Percentiles rank a stretch among this genome's conserved stretches.
Conservation (phyloP, 2,329 filamentous ascomycete genomes). For the Pseudogymnoascus sp. region DNA sequence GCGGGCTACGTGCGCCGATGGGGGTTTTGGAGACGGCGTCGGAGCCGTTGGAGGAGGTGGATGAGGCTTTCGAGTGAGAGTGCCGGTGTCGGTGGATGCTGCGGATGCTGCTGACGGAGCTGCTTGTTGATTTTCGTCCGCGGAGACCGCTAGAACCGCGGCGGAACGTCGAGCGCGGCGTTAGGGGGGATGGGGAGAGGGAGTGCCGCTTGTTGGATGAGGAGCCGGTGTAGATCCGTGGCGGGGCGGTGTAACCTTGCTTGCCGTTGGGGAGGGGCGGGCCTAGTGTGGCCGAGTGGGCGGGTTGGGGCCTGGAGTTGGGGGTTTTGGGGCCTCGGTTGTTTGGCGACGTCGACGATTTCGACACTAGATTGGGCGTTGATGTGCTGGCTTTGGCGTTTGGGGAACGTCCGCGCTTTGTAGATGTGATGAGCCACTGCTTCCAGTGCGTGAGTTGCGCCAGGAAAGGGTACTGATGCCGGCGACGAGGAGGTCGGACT, state of each 20-base stretch:
- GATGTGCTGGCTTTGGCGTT: slow-evolving; percentile 35
- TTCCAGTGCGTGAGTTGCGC: slow-evolving; percentile 60
- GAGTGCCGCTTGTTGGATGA: slow-evolving; percentile 62
- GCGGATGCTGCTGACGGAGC: slow-evolving; percentile 85
- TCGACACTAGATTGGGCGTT: slow-evolving; percentile 50
- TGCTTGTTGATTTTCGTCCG: slow-evolving; percentile 91
- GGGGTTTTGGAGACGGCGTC: slow-evolving; percentile 63
- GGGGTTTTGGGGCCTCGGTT: slow-evolving; percentile 41
- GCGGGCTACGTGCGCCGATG: slow-evolving; percentile 62
- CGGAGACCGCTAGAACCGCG: slow-evolving; percentile 75
- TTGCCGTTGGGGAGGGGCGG: slow-evolving; percentile 28
- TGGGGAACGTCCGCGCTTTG: slow-evolving; percentile 54
- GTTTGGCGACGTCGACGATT: slow-evolving; percentile 31
- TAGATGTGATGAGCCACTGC: slow-evolving; percentile 63
- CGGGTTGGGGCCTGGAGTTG: slow-evolving; percentile 53
- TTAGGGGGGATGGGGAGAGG: slow-evolving; percentile 76
- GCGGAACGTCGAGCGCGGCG: slow-evolving; percentile 77
- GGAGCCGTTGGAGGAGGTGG: slow-evolving; percentile 74
- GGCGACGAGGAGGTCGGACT: slow-evolving; percentile 37
- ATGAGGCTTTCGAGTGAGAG: slow-evolving; percentile 88
- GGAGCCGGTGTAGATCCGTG: slow-evolving; percentile 32
- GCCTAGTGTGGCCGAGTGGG: slow-evolving; percentile 32
- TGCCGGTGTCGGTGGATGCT: slow-evolving; percentile 83
- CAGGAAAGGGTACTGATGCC: slow-evolving; percentile 54
- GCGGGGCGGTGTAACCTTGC: slow-evolving; percentile 24